Conservation (phyloP, 2,329 filamentous ascomycete genomes). For the Paraconiothyrium brasiliense region DNA sequence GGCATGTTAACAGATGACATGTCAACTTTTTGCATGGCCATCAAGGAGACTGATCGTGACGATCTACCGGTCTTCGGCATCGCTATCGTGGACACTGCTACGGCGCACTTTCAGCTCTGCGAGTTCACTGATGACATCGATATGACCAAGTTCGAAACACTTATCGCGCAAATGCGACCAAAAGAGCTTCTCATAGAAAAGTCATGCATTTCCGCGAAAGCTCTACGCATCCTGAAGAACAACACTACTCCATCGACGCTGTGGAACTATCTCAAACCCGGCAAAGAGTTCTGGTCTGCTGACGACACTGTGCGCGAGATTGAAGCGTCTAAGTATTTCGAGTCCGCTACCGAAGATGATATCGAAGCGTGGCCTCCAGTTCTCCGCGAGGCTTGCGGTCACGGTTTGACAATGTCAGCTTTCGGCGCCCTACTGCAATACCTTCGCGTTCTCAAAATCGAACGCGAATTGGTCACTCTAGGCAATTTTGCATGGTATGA, state of each 20-base stretch:
- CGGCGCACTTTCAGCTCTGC: constrained; percentile 92
- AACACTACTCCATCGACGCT: constrained; percentile 92
- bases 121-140: constrained; percentile 92
- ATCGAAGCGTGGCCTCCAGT: constrained; percentile 79
- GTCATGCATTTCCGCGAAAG: constrained; percentile 84
- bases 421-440: constrained; percentile 91
- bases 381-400: constrained; percentile 76
- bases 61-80: constrained; percentile 87
- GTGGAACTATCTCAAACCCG: constrained; percentile 91
- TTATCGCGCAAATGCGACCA: constrained; percentile 90
- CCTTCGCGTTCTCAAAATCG: constrained; percentile 82
- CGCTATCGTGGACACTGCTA: constrained; percentile 93
- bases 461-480: constrained; percentile 85
- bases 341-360: constrained; percentile 64
- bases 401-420: constrained; percentile 87
- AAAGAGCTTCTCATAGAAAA: constrained; percentile 89
- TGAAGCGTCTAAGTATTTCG: constrained; percentile 81
- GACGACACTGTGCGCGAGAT: constrained; percentile 85
- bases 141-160: constrained; percentile 95
- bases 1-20: constrained; percentile 98
- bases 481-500: constrained; percentile 92
- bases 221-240: constrained; percentile 92
- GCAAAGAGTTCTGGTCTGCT: constrained; percentile 89
- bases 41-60: constrained; percentile 76
- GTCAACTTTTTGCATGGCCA: constrained; percentile 93